Evolutionary conservation across 805 yeast genomes (phyloP).

Genomic region (Ogataea sp.): DNA sequence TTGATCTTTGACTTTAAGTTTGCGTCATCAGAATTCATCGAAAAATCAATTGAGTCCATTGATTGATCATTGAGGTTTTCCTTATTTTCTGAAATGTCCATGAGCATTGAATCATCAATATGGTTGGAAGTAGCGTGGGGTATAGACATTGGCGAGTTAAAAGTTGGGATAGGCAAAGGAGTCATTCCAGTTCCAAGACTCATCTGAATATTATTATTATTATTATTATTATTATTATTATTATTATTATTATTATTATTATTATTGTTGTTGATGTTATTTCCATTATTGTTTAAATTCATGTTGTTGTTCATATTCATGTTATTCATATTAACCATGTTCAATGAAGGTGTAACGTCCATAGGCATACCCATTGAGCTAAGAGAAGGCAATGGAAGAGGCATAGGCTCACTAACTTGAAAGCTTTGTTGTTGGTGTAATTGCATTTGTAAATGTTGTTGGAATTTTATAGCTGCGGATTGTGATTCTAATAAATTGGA

Average conservation of each 20-base stretch:
- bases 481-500: background rate
- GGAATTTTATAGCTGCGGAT: background rate
- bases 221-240: background rate
- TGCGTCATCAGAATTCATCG: background rate
- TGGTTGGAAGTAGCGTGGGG: background rate
- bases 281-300: background rate
- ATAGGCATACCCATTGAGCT: background rate
- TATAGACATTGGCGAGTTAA: background rate
- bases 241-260: background rate
- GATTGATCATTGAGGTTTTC: slow-evolving; percentile 32
- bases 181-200: too few relatives aligned
- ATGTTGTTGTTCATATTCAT: background rate
- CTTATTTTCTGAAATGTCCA: slow-evolving; percentile 38
- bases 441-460: slow-evolving; percentile 1
- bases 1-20: background rate
- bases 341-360: background rate
- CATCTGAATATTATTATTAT: background rate
- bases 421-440: background rate
- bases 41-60: too few relatives aligned
- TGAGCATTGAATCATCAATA: slow-evolving; percentile 1
- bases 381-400: background rate
- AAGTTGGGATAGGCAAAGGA: background rate
- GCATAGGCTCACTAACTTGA: background rate
- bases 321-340: too few relatives aligned
- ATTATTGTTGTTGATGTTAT: background rate